Evolutionary conservation across 139 green algal species (phyloP), one percentile per base, ranked within the genome.

Genomic region (Deuterostichococcus epilithicus): DNA sequence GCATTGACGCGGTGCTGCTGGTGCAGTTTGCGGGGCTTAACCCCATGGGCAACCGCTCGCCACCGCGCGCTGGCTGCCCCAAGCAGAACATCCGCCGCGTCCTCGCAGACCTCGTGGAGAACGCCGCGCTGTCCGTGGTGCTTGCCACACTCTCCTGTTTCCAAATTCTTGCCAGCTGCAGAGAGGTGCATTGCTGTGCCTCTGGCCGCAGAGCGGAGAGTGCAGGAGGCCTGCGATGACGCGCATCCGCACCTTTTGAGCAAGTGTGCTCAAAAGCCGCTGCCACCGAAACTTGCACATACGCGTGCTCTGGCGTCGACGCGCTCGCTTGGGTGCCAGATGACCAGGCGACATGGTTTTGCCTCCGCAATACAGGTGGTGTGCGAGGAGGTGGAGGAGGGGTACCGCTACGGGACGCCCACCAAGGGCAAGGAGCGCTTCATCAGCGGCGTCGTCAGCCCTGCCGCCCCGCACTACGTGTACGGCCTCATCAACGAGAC

Each of bases 1-100:
- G 94, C 25, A 90, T 89, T 32, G 94, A 98, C 72, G 94, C 94
- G 4, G 84, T 95, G 32, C 70, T 97, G 73, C 80, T 97, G 73
- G 87, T 96, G 65, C 85, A 97, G 86, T 77, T 91, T 73, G 84
- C 78, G 13, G 86, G 87, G 18, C 85, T 96, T 34, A 97, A 97
- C 81, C 88, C 90, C 32, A 97, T 97, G 93, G 83, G 72, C 5
- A 25, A 52, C 3, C 20, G 75, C 44, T 20, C 35, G 32, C 73
- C 78, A n/a, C 92, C 93, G 1, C 65, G 82, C 4, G 93, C 92
- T 10, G 93, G 93, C 18, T 97, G 88, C 84, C 94, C 93, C 5
- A 77, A 77, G 32, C 42, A 47, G 2, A 95, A 94, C 76, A 77
- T 97, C 45, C 76, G 82, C 3, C 73, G 84, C 34, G 89, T 86